A percentile compares a stretch with the other conserved stretches of the same genome.
These are phyloP conservation scores for Chamaecrista fasciculata DNA, from an alignment of 306 rosid species.

Conservation along the genomic window DNA sequence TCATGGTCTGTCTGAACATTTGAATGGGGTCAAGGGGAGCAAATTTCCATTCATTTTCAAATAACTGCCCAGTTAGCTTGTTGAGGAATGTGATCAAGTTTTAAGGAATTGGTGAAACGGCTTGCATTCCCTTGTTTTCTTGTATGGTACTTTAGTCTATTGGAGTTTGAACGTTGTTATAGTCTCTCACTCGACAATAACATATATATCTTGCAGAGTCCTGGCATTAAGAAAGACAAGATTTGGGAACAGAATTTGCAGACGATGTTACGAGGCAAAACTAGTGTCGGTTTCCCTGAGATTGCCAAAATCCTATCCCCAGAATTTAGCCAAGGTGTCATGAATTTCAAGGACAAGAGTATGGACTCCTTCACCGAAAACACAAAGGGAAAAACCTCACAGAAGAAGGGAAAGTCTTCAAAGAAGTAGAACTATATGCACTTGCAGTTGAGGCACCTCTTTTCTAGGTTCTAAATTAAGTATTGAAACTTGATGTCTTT, in stretches of 20 bases:
- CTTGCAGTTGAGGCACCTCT: not conserved
- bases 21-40: not conserved
- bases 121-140: not conserved
- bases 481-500: not conserved
- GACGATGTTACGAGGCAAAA: constrained; percentile 49
- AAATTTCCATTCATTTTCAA: not conserved
- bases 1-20: not conserved
- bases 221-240: constrained; percentile 59
- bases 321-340: constrained; percentile 45
- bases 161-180: not conserved
- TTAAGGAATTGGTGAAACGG: constrained; percentile 4
- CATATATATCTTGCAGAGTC: constrained; percentile 49
- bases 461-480: constrained; percentile 5
- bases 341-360: constrained; percentile 36
- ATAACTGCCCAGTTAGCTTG: not conserved
- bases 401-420: constrained; percentile 39
- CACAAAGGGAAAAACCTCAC: constrained; percentile 37
- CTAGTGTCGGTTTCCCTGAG: constrained; percentile 49
- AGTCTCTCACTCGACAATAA: constrained; percentile 5
- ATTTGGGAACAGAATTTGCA: constrained; percentile 65
- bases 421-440: constrained; percentile 54
- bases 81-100: constrained; percentile 1
- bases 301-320: constrained; percentile 54
- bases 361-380: constrained; percentile 31
- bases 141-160: not conserved